These are phyloP conservation scores for Linum trigynum DNA, from an alignment of 345 rosid genomes.

Conservation along the genomic window DNA sequence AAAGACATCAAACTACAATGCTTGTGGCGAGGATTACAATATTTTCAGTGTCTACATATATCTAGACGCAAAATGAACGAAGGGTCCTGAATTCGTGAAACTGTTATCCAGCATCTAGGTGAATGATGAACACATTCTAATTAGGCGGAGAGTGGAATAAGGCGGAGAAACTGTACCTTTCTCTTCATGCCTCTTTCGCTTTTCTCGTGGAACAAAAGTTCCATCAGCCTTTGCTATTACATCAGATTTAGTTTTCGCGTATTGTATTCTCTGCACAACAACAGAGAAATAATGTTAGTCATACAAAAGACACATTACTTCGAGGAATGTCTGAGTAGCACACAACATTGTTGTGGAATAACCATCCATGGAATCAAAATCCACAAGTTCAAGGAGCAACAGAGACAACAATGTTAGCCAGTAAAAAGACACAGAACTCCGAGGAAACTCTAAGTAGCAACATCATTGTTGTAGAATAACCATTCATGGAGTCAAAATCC, in stretches of 20 bases:
- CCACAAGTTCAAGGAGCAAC: too few species aligned
- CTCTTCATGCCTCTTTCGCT: conserved; percentile 86
- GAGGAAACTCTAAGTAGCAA: too few species aligned
- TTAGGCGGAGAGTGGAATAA: background rate
- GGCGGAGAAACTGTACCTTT: conserved; percentile 41
- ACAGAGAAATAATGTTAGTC: background rate
- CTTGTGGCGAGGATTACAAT: background rate
- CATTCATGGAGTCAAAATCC: background rate
- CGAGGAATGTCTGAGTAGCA: too few species aligned
- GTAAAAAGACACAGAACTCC: too few species aligned
- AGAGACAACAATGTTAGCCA: too few species aligned
- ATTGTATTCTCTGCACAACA: conserved; percentile 67
- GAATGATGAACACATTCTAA: background rate
- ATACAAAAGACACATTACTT: background rate
- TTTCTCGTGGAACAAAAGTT: conserved; percentile 92
- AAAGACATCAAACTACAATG: background rate
- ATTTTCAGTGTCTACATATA: background rate
- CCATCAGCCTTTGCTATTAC: conserved; percentile 93
- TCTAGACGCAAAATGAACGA: background rate
- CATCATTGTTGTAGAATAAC: too few species aligned
- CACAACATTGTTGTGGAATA: too few species aligned
- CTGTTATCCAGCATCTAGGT: too few species aligned
- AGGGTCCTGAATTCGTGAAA: too few species aligned
- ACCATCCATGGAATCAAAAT: too few species aligned
- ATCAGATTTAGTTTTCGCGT: conserved; percentile 90